A percentile compares a stretch with the other conserved stretches of the same genome.
Evolutionary conservation across 2,329 filamentous ascomycete genomes (phyloP).

Genomic region (Colletotrichum phormii): DNA sequence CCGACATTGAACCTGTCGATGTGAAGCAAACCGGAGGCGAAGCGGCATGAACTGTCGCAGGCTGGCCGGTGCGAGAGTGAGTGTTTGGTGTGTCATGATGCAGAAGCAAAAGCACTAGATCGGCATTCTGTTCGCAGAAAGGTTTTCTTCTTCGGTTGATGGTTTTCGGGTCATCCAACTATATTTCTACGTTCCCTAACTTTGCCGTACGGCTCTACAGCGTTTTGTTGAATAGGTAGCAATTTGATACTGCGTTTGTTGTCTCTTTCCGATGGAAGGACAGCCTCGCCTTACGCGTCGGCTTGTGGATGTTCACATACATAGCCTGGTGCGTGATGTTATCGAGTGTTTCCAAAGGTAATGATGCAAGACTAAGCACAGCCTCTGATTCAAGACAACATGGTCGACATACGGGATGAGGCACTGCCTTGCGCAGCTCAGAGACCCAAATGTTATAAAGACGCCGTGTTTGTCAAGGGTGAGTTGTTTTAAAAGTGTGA

Average conservation of each 20-base stretch:
- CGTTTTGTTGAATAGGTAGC: constrained; percentile 36
- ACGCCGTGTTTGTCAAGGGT: background rate
- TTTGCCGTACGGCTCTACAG: constrained; percentile 25
- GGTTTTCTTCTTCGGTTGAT: constrained; percentile 19
- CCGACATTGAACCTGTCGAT: constrained; percentile 49
- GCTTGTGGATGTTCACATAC: constrained; percentile 31
- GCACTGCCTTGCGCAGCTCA: background rate
- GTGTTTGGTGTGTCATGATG: constrained; percentile 14
- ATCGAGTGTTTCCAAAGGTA: background rate
- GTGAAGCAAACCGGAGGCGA: constrained; percentile 45
- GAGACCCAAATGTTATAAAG: background rate
- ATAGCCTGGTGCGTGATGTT: constrained; percentile 33
- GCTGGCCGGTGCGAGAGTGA: constrained; percentile 15
- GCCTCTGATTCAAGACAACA: background rate
- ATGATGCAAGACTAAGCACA: background rate
- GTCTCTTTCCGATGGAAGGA: constrained; percentile 36
- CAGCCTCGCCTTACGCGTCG: constrained; percentile 36
- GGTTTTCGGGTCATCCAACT: constrained; percentile 29
- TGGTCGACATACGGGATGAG: background rate
- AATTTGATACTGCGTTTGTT: constrained; percentile 37
- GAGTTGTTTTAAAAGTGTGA: background rate
- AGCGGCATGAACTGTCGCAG: constrained; percentile 16
- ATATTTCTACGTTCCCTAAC: constrained; percentile 33
- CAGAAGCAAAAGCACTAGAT: constrained; percentile 34
- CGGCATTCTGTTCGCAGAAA: constrained; percentile 11